Percentiles rank a stretch among this genome's conserved stretches.
Conservation (phyloP, 2,329 filamentous ascomycete genomes). For the Hirsutella thompsonii region DNA sequence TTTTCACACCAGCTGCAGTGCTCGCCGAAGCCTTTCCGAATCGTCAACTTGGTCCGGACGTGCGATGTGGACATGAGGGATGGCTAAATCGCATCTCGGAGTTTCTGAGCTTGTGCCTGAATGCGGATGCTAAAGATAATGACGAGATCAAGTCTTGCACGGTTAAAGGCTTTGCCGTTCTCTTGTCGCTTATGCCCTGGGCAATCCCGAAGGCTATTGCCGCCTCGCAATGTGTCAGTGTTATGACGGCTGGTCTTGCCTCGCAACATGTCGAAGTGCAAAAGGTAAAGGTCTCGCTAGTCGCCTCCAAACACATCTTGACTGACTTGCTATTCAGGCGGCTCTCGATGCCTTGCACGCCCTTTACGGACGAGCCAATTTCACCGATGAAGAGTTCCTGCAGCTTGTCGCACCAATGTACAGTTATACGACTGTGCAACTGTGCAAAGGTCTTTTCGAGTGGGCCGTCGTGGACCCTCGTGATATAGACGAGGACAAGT, state of each 20-base stretch:
- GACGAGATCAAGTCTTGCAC: conserved; percentile 57
- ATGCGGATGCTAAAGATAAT: conserved; percentile 49
- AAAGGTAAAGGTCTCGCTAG: conserved; percentile 37
- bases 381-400: conserved; percentile 66
- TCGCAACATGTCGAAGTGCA: conserved; percentile 59
- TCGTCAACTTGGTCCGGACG: conserved; percentile 51
- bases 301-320: not conserved
- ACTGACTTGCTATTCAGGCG: conserved; percentile 33
- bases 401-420: conserved; percentile 72
- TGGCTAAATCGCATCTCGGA: conserved; percentile 72
- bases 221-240: conserved; percentile 54
- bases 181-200: conserved; percentile 77
- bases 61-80: conserved; percentile 70
- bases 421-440: conserved; percentile 52
- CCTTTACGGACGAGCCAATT: conserved; percentile 62
- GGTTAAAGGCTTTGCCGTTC: conserved; percentile 61
- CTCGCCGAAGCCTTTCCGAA: conserved; percentile 66
- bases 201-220: conserved; percentile 72
- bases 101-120: conserved; percentile 62
- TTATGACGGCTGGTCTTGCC: conserved; percentile 59
- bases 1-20: conserved; percentile 71
- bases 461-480: conserved; percentile 71
- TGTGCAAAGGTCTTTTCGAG: conserved; percentile 62
- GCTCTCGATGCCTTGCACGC: conserved; percentile 75
- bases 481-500: conserved; percentile 83